These are phyloP conservation scores for Xanthoconium stramineum DNA, from an alignment of 768 basidiomycete genomes.

Conservation along the genomic window DNA sequence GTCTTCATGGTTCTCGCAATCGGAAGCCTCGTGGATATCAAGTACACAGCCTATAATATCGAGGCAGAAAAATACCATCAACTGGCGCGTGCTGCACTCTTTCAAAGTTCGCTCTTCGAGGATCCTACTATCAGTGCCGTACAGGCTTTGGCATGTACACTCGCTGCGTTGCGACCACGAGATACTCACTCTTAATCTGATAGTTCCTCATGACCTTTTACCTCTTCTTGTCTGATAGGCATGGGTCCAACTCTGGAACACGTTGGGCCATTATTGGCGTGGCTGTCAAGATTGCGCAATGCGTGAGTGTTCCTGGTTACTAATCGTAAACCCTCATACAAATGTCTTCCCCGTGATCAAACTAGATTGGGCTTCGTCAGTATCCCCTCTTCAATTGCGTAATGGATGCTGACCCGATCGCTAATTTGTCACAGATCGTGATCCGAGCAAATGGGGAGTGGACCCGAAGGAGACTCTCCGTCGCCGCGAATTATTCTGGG, in stretches of 20 bases:
- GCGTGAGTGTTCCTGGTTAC: conserved; percentile 44
- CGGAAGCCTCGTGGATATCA: conserved; percentile 58
- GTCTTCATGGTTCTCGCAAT: conserved; percentile 68
- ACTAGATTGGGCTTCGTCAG: conserved; percentile 69
- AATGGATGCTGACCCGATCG: conserved; percentile 3
- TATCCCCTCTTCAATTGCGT: conserved; percentile 6
- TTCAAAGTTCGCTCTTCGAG: conserved; percentile 62
- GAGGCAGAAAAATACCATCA: conserved; percentile 73
- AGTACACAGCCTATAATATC: conserved; percentile 53
- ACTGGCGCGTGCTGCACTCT: conserved; percentile 60
- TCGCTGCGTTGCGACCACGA: conserved; percentile 24
- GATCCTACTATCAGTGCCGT: conserved; percentile 66
- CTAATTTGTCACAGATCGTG: conserved; percentile 46
- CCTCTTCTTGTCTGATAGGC: conserved; percentile 64
- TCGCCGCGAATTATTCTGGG: conserved; percentile 70
- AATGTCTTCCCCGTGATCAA: conserved; percentile 4
- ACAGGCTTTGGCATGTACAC: conserved; percentile 54
- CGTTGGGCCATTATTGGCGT: conserved; percentile 70
- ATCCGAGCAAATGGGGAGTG: conserved; percentile 63
- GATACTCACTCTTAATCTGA: conserved; percentile 19
- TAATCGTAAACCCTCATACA: background rate
- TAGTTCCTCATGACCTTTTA: conserved; percentile 72
- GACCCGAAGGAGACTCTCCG: conserved; percentile 56
- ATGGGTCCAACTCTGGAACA: conserved; percentile 61
- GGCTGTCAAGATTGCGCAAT: conserved; percentile 67